Base-by-base conservation (phyloP, 2,329 filamentous ascomycete species). In the Diaporthe nobilis region DNA sequence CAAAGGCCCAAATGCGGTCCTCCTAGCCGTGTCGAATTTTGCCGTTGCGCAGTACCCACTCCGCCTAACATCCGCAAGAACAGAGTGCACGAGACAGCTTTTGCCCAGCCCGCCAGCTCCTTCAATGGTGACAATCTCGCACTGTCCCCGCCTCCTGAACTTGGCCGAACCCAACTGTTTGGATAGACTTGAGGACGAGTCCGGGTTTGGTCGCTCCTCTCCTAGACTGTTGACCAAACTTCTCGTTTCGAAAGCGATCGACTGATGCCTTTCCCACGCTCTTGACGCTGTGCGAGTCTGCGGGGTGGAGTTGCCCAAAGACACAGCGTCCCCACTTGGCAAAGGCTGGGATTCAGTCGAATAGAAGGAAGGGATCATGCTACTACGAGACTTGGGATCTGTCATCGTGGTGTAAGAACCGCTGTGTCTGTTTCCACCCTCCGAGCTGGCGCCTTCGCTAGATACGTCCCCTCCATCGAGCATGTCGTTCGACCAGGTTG, bases 41-140 rank as follows among this genome's bases (percentile, higher is more conserved):
- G 91, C 89, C 44, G 90, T 92, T 9, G 91, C 90, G 79, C 91
- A 93, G 80, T 93, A 93, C 3, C 92, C 92, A 75, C 89, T 88
- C 61, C 89, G 87, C 68, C 91, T 86, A 22, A 90, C 90, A 78
- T 93, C 91, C 3, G 88, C 85, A 57, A 92, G 86, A 7, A 92
- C 89, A 12, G 90, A 91, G 79, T 93, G 90, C 37, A 92, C 89
- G 22, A 93, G 86, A 75, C 89, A 90, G 77, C 89, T 92, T 82
- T 93, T 93, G 22, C 92, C 92, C n/a, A 93, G 83, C 0, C 92
- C 92, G 4, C 89, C 91, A 17, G 88, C 86, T 42, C 92, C 92
- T 78, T 92, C 89, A 71, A 93, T 88, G 22, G 88, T 87, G 28
- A 93, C 85, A 37, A 93, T 88, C 79, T 93, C 92, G 79, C 91